Evolutionary conservation across 2,329 filamentous ascomycete genomes (phyloP).

Genomic region (Coniochaeta sp.): DNA sequence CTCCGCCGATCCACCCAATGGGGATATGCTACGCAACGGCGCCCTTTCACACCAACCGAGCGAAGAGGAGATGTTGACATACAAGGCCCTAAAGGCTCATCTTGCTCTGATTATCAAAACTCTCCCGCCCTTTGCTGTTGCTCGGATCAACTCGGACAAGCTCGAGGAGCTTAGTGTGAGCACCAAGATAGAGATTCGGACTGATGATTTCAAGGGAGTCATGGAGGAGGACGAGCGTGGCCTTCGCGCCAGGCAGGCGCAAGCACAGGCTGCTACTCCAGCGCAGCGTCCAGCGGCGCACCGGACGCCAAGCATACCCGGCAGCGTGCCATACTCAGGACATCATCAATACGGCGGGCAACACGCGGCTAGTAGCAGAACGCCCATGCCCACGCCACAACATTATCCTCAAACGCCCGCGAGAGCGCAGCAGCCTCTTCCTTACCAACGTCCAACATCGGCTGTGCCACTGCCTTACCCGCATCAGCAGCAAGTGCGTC

Average conservation of each 20-base stretch:
- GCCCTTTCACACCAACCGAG: constrained; percentile 58
- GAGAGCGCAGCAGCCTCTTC: constrained; percentile 29
- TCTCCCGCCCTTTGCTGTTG: constrained; percentile 77
- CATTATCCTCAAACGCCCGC: constrained; percentile 29
- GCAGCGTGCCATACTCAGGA: constrained; percentile 27
- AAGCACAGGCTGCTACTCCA: constrained; percentile 19
- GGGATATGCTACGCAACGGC: constrained; percentile 61
- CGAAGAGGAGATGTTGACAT: constrained; percentile 53
- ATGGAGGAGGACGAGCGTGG: constrained; percentile 77
- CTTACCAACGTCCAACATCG: constrained; percentile 28
- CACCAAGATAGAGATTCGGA: constrained; percentile 67
- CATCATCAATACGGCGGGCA: constrained; percentile 37
- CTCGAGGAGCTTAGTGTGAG: constrained; percentile 78
- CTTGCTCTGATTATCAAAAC: constrained; percentile 66
- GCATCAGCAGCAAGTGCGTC: constrained; percentile 29
- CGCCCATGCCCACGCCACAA: constrained; percentile 29
- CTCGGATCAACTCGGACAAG: constrained; percentile 80
- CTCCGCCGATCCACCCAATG: constrained; percentile 54
- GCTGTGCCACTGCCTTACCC: constrained; percentile 29
- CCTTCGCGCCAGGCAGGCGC: constrained; percentile 33
- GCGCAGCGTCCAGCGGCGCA: constrained; percentile 20
- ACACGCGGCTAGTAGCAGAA: constrained; percentile 40
- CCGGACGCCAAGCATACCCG: constrained; percentile 25
- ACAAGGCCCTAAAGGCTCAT: constrained; percentile 69
- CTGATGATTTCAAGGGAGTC: constrained; percentile 66